Conservation (phyloP, 2,329 filamentous ascomycete species). For the Exophiala lecanii-corni region DNA sequence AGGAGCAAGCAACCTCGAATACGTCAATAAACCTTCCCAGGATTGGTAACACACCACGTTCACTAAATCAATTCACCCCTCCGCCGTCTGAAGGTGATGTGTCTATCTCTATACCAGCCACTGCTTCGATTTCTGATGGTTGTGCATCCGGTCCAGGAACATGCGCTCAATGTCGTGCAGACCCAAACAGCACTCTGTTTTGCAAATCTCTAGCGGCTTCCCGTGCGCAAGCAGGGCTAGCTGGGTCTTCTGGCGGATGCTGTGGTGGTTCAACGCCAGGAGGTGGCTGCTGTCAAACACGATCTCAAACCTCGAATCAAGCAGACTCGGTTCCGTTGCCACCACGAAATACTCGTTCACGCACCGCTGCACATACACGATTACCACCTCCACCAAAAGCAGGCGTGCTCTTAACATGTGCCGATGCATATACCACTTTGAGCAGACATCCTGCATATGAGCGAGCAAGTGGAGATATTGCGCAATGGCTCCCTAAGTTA, state of each 20-base stretch:
- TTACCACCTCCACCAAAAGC: conserved; percentile 34
- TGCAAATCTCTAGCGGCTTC: conserved; percentile 73
- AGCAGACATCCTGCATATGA: conserved; percentile 73
- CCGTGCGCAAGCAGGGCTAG: conserved; percentile 49
- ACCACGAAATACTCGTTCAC: conserved; percentile 21
- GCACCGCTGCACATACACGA: conserved; percentile 27
- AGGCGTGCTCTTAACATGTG: conserved; percentile 62
- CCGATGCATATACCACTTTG: conserved; percentile 73
- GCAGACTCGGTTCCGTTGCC: conserved; percentile 21
- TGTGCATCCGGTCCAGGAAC: conserved; percentile 69
- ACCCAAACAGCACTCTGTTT: conserved; percentile 76
- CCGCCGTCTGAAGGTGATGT: conserved; percentile 55
- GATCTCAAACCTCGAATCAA: conserved; percentile 26
- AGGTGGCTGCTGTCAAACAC: conserved; percentile 23
- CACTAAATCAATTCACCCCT: conserved; percentile 46
- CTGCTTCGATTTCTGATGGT: conserved; percentile 31
- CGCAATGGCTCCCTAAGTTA: conserved; percentile 70
- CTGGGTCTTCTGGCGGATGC: conserved; percentile 52
- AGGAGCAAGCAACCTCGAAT: conserved; percentile 30
- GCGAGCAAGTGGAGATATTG: conserved; percentile 66
- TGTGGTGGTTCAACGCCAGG: conserved; percentile 56
- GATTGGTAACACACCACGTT: conserved; percentile 9
- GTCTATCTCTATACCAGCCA: conserved; percentile 43
- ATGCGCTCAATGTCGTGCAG: conserved; percentile 71
- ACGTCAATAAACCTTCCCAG: conserved; percentile 28